Evolutionary conservation across 169 alveolate species (phyloP), one percentile per base, ranked within the genome.

Genomic region (Plasmodium gallinaceum): DNA sequence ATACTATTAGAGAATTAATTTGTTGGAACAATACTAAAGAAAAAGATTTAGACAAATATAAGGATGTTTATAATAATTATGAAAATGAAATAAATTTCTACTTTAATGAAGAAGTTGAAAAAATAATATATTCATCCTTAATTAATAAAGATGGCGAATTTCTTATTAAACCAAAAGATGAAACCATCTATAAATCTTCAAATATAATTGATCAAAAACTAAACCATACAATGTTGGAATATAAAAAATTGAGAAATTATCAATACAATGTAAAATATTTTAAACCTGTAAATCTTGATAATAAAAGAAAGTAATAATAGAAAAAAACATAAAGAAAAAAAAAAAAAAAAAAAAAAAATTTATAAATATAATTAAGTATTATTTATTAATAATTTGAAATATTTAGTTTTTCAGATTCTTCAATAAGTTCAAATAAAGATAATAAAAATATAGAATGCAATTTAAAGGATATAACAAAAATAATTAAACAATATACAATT

Each of bases 401-500:
- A 5, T 6, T 60, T 26, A 80, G 90, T 32, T 66, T 42, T 57
- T 65, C 80, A 52, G 90, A 80, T 68, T 24, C 51, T 8, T 80
- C 90, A 2, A 52, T 22, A 6, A 52, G 73, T 51, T 80, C 90
- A 62, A 51, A 66, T 66, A 32, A 18, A 12, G 32, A 9, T 7
- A 43, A 57, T 18, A 12, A 45, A 22, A 48, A 43, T 52, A 54
- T 16, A 46, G 54, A 68, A 5, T 6, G 7, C 3, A 42, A 43
- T 48, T 42, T 80, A 37, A 66, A 60, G 58, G 90, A 80, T 48
- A 80, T 80, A 65, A 80, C 90, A 22, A 68, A 80, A 39, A 52
- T 20, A 48, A 42, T 26, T 20, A 75, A 61, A 12, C 10, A 12
- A 20, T 45, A 39, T 9, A 32, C 4, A n/a, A n/a, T 32, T 32